Conservation (phyloP, 768 basidiomycete genomes). For the Ramaria sp. region DNA sequence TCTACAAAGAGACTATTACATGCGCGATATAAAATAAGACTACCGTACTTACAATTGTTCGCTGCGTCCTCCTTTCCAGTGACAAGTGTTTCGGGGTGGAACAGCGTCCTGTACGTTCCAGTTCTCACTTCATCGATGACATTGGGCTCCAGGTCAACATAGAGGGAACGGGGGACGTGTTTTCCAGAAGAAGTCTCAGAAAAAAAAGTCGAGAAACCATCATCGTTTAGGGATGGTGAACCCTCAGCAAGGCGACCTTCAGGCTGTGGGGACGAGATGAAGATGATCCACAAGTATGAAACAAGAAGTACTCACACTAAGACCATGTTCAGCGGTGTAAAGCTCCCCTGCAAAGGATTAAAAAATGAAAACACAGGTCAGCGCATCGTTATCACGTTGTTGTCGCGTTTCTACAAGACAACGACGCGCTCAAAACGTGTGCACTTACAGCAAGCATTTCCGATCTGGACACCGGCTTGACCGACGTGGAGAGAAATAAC, state of each 20-base stretch:
- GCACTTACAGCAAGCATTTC: constrained; percentile 95
- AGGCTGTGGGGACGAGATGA: constrained; percentile 41
- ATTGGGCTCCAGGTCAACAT: constrained; percentile 95
- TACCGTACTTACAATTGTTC: constrained; percentile 73
- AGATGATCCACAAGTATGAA: background rate
- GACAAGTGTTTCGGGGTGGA: constrained; percentile 98
- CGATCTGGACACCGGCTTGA: constrained; percentile 96
- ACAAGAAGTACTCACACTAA: constrained; percentile 59
- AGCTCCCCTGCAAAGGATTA: constrained; percentile 69
- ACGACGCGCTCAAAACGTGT: constrained; percentile 21
- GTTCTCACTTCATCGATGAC: constrained; percentile 96
- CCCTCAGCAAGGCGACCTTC: constrained; percentile 84
- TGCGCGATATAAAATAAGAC: constrained; percentile 4
- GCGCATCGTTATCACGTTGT: constrained; percentile 5
- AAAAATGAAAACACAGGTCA: constrained; percentile 13
- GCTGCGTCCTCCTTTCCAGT: constrained; percentile 99
- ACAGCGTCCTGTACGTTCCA: constrained; percentile 91
- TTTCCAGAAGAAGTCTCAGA: constrained; percentile 95
- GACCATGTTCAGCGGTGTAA: constrained; percentile 96
- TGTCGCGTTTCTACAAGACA: background rate
- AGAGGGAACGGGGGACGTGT: constrained; percentile 94
- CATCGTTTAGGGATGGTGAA: constrained; percentile 64
- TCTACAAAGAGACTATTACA: constrained; percentile 37
- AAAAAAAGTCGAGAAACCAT: constrained; percentile 99
- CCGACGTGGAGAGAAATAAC: constrained; percentile 98